A percentile compares a stretch with the other conserved stretches of the same genome.
phyloP scores from a whole-genome alignment of 1,139 yeast species.

The Taphrina confusa region DNA sequence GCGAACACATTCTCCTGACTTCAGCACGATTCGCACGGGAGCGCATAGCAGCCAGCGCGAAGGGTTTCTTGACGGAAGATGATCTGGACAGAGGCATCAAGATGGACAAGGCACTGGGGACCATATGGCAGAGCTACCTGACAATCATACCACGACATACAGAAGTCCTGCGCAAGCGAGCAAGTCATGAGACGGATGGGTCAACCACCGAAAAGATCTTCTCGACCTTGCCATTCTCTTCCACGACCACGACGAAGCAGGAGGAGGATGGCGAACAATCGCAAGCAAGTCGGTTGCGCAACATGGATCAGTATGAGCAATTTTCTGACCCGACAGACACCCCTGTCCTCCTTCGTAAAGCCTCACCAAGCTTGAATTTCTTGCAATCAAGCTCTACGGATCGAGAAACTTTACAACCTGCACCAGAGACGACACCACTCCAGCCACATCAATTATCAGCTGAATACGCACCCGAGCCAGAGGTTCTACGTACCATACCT shows the following conservation, averaged over 20 bases:
- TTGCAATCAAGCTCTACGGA: too few relatives aligned
- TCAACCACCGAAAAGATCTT: neutral
- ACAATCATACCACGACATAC: slow-evolving; percentile 15
- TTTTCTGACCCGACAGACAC: neutral
- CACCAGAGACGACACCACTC: too few relatives aligned
- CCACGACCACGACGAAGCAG: neutral
- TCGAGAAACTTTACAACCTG: too few relatives aligned
- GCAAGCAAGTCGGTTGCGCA: too few relatives aligned
- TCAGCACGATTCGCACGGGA: slow-evolving; percentile 37
- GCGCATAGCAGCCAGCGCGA: slow-evolving; percentile 9
- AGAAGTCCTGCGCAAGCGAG: neutral
- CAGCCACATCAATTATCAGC: too few relatives aligned
- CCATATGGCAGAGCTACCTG: slow-evolving; percentile 31
- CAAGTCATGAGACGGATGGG: neutral
- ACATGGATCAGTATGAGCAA: slow-evolving; percentile 15
- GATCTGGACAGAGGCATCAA: slow-evolving; percentile 26
- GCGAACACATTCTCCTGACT: slow-evolving; percentile 36
- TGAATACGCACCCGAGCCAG: neutral
- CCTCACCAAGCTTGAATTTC: slow-evolving; percentile 12
- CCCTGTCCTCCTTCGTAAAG: slow-evolving; percentile 12
- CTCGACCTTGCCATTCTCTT: slow-evolving; percentile 4
- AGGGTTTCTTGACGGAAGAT: slow-evolving; percentile 9
- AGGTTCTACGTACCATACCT: neutral
- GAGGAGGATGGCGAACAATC: neutral
- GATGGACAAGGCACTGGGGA: slow-evolving; percentile 27